Evolutionary conservation across 2,329 filamentous ascomycete species (phyloP), one percentile per base, ranked within the genome.

Genomic region (Geoglossum cookeanum): DNA sequence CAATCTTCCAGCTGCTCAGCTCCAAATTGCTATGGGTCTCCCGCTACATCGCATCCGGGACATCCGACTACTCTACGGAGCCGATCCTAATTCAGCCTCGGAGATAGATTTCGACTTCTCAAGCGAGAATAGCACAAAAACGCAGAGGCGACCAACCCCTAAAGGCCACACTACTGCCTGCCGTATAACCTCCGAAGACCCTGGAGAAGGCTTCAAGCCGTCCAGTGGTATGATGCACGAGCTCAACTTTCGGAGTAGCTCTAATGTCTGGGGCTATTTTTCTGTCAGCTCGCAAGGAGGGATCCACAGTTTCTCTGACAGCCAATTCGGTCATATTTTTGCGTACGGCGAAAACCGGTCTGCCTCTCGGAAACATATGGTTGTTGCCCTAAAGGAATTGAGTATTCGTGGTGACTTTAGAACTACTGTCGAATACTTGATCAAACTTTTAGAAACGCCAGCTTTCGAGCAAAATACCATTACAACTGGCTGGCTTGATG

Each of bases 201-300:
- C 92, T 8, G 92, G 94, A 66, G 92, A 98, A 77, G 92, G 92
- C 56, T 98, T 98, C 82, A 98, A 98, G 80, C 92, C 92, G 59
- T 98, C 92, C 51, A 94, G 91, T 67, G 92, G 92, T 81, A 94
- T 91, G 56, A 94, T 98, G 81, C 92, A 97, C 75, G 92, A 98
- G 68, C 77, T 98, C 67, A 98, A 98, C 78, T 98, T 98, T 81
- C 82, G 92, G 68, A 94, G 86, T 75, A 95, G 89, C 70, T 97
- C 92, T 61, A 98, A 98, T 64, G 92, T 97, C 58, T 98, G 92
- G 92, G 92, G 92, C 78, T 98, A 98, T 74, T 98, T 98, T 81
- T 98, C 92, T 56, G 92, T 98, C 70, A 87, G 90, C 75, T 92
- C 90, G 8, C 84, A 89, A 58, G 91, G 90, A 74, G 90, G 90